phyloP scores from a whole-genome alignment of 73 alveolate genomes.

The Effrenium voratum region DNA sequence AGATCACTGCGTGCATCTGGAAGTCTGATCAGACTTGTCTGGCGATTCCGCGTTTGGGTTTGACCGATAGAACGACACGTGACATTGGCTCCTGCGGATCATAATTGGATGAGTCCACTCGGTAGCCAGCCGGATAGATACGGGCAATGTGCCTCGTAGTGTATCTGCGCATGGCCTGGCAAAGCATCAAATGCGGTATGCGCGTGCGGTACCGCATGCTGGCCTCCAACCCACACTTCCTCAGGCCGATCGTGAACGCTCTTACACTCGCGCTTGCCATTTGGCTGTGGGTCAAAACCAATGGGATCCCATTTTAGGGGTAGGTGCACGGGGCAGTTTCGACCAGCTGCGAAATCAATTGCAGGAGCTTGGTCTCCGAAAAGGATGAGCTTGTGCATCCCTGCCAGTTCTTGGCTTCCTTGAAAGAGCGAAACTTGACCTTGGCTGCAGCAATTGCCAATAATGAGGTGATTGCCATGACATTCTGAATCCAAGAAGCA shows the following conservation, averaged over 20 bases:
- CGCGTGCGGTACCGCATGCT: too few species aligned
- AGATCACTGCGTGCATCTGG: too few species aligned
- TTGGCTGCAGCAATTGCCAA: not conserved
- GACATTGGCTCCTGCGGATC: constrained; percentile 94
- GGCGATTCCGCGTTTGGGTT: too few species aligned
- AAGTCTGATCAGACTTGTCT: too few species aligned
- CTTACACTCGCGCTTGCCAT: too few species aligned
- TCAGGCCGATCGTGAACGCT: too few species aligned
- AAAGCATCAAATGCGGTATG: too few species aligned
- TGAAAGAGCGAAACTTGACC: constrained; percentile 77
- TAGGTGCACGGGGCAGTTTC: too few species aligned
- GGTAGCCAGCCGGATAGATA: constrained; percentile 82
- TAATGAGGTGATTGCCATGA: not conserved
- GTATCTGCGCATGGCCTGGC: constrained; percentile 77
- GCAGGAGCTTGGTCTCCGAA: constrained; percentile 65
- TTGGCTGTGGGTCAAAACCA: too few species aligned
- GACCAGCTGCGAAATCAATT: constrained; percentile 23
- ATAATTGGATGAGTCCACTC: constrained; percentile 83
- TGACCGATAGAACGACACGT: too few species aligned
- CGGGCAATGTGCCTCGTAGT: constrained; percentile 70
- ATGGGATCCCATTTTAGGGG: too few species aligned
- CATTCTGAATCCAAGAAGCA: constrained; percentile 17
- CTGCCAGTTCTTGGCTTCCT: constrained; percentile 33
- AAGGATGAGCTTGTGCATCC: constrained; percentile 69
- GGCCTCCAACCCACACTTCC: too few species aligned